Evolutionary conservation across 2,329 filamentous ascomycete genomes (phyloP).

Genomic region (Anisogramma anomala): DNA sequence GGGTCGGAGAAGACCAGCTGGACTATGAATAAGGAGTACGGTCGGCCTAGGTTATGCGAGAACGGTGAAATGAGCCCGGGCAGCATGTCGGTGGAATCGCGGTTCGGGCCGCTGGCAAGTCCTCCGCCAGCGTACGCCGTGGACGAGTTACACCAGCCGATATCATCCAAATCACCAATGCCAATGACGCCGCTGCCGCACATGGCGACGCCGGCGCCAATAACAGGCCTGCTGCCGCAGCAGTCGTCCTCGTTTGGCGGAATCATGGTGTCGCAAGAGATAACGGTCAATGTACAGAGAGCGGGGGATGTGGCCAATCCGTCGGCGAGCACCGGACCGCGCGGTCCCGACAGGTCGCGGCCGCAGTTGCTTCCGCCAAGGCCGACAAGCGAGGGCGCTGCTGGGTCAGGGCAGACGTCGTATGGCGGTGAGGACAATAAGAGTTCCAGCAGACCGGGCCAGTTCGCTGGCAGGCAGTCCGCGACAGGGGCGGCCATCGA

Average conservation of each 20-base stretch:
- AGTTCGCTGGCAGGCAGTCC: slow-evolving; percentile 1
- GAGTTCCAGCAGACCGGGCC: background rate
- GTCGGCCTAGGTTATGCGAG: slow-evolving; percentile 15
- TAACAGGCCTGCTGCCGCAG: no score
- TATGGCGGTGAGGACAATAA: background rate
- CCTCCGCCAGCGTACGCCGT: slow-evolving; percentile 9
- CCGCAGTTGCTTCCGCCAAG: slow-evolving; percentile 5
- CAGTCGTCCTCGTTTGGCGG: slow-evolving; percentile 32
- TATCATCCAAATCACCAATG: no score
- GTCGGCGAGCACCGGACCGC: slow-evolving; percentile 18
- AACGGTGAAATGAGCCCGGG: slow-evolving; percentile 11
- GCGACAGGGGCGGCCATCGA: slow-evolving; percentile 18
- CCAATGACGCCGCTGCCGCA: background rate
- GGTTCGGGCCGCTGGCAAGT: slow-evolving; percentile 11
- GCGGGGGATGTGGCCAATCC: slow-evolving; percentile 8
- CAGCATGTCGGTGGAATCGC: slow-evolving; percentile 7
- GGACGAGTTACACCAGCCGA: slow-evolving; percentile 2
- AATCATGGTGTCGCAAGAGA: slow-evolving; percentile 52
- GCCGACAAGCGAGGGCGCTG: slow-evolving; percentile 7
- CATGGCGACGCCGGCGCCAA: no score
- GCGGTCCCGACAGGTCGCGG: slow-evolving; percentile 7
- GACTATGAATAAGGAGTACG: slow-evolving; percentile 24
- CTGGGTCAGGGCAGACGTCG: background rate
- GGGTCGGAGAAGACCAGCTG: slow-evolving; percentile 22
- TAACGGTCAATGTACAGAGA: slow-evolving; percentile 39